These are phyloP conservation scores for Pleomassaria siparia DNA, from an alignment of 2,329 filamentous ascomycete species.

Conservation along the genomic window DNA sequence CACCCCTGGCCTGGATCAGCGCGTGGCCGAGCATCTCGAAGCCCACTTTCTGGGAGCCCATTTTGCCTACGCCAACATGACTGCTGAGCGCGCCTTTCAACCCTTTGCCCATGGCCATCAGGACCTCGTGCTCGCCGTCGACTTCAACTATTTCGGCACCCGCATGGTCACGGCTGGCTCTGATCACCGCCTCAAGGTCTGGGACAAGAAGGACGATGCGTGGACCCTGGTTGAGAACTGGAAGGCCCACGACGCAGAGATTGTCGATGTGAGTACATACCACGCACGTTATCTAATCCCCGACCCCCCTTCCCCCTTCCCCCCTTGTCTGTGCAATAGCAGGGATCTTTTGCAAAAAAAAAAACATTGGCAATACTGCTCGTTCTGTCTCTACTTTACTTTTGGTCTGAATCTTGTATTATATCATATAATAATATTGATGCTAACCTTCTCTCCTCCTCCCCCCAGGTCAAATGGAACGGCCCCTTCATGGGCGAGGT, in stretches of 20 bases:
- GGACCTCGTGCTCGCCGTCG: conserved; percentile 79
- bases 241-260: conserved; percentile 86
- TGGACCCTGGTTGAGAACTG: conserved; percentile 86
- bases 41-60: conserved; percentile 30
- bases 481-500: conserved; percentile 87
- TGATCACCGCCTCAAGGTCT: conserved; percentile 90
- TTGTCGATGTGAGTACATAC: conserved; percentile 70
- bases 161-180: conserved; percentile 89
- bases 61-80: conserved; percentile 37
- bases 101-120: conserved; percentile 74
- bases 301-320: too few relatives aligned
- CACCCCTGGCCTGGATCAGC: conserved; percentile 24
- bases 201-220: conserved; percentile 74
- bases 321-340: conserved; percentile 22
- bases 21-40: conserved; percentile 29
- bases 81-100: conserved; percentile 44
- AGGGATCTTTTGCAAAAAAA: too few relatives aligned
- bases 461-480: conserved; percentile 80
- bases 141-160: conserved; percentile 90
- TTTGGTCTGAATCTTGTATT: too few relatives aligned
- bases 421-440: too few relatives aligned
- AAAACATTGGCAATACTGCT: too few relatives aligned
- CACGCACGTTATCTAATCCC: conserved; percentile 14
- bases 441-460: conserved; percentile 9
- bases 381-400: too few relatives aligned